Base-by-base conservation (phyloP, 345 rosid species). In the Cardamine resedifolia region DNA sequence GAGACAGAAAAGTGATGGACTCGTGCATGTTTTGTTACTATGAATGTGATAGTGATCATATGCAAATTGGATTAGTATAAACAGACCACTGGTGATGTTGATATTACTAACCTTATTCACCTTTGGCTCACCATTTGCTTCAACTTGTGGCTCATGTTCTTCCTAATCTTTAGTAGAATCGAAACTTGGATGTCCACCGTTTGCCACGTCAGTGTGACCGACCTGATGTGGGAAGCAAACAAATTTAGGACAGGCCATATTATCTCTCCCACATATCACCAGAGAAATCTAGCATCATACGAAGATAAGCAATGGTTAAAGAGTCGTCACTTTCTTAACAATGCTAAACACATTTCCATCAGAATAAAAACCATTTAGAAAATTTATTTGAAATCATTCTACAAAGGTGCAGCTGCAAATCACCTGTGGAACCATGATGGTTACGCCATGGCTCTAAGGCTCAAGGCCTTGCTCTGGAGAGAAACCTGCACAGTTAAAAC, bases 21-120 rank as follows among this genome's bases (percentile, higher is more conserved):
- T 67, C 2, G 5, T 67, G 57, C 68, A 41, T 53, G 38, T 45
- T 76, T 55, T 53, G 60, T 36, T 26, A 68, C 63, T 51, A 18
- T 33, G 55, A 50, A 24, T 14, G 41, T 20, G 20, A 60, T 34
- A 53, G 51, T 62, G 79, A 75, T 75, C 58, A 43, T 69, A 62
- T 53, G 58, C 70, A 75, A 68, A 61, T 75, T 75, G 70, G n/a
- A 55, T 63, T 62, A 20, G 65, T 47, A 69, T 53, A 45, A 45
- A 55, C 18, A 76, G 63, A 47, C 16, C 65, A 69, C 16, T 27
- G 7, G 59, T 63, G 70, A 76, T 62, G 70, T 24, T 33, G 58
- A 68, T 44, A 14, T 68, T 9, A 44, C 72, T 38, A 59, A 44
- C 61, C 16, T 43, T 64, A 33, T 53, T 55, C 39, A 55, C 18